Evolutionary conservation across 2,329 filamentous ascomycete species (phyloP).

Genomic region (Monilinia aucupariae): DNA sequence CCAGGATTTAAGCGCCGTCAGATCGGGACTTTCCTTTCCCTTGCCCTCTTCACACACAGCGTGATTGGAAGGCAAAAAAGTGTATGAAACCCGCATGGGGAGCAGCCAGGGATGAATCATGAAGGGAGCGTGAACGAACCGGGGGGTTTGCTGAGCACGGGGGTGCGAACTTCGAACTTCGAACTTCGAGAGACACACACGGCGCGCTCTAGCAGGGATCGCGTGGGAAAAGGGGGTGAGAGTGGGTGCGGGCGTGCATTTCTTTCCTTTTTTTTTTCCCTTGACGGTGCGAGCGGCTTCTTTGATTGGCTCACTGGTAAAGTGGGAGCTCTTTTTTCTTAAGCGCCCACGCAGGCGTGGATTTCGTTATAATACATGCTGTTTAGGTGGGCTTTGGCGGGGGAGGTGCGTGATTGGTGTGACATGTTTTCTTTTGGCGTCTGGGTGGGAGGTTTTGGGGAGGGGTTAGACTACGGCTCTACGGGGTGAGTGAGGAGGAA

Average conservation of each 20-base stretch:
- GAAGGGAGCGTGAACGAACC: too few species aligned
- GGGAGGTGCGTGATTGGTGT: not conserved
- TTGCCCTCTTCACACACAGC: too few species aligned
- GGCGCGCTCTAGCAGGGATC: too few species aligned
- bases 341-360: slow-evolving; percentile 6
- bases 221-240: not conserved
- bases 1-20: slow-evolving; percentile 13
- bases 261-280: not conserved
- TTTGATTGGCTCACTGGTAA: not conserved
- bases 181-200: too few species aligned
- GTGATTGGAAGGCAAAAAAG: too few species aligned
- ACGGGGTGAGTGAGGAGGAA: not conserved
- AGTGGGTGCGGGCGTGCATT: not conserved
- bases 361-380: too few species aligned
- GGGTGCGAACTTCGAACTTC: too few species aligned
- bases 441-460: not conserved
- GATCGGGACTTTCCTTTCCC: not conserved
- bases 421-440: not conserved
- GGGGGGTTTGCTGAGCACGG: too few species aligned
- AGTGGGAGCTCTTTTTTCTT: not conserved
- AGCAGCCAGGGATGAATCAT: too few species aligned
- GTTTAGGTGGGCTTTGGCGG: not conserved
- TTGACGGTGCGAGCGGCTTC: not conserved
- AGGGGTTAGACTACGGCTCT: not conserved
- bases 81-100: too few species aligned